Conservation (phyloP, 192 early-diverging fungal genomes). For the Chytriomyces sp. region DNA sequence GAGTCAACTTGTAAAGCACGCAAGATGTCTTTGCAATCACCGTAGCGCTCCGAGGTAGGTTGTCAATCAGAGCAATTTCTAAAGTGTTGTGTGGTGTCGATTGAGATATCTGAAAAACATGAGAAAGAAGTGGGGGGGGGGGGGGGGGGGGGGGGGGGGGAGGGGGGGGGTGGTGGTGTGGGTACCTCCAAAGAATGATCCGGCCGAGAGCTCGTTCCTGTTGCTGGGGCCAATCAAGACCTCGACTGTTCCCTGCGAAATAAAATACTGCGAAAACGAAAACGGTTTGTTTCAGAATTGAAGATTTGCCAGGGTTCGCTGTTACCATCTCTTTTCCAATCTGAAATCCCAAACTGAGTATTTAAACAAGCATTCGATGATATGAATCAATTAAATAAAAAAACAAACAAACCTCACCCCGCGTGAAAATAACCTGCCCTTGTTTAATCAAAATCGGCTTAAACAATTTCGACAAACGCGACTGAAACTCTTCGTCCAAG, state of each 20-base stretch:
- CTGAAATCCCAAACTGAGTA: no score
- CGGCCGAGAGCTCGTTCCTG: constrained; percentile 33
- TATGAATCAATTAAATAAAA: no score
- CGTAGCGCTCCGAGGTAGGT: constrained; percentile 49
- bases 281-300: no score
- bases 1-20: constrained; percentile 42
- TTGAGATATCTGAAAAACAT: no score
- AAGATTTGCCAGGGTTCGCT: no score
- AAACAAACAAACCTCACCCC: constrained; percentile 17
- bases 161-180: background rate
- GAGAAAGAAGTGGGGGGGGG: no score
- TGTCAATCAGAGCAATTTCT: constrained; percentile 47
- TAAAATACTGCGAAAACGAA: constrained; percentile 46
- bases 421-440: constrained; percentile 50
- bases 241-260: constrained; percentile 46
- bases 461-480: constrained; percentile 40
- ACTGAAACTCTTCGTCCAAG: constrained; percentile 45
- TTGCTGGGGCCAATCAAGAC: constrained; percentile 36
- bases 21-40: constrained; percentile 34
- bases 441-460: constrained; percentile 40
- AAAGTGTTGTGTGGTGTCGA: no score
- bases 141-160: no score
- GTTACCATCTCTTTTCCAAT: no score
- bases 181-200: constrained; percentile 47
- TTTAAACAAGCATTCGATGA: no score